A percentile compares a stretch with the other conserved stretches of the same genome.
Evolutionary conservation across 345 rosid genomes (phyloP).

Genomic region (Heritiera fomes): DNA sequence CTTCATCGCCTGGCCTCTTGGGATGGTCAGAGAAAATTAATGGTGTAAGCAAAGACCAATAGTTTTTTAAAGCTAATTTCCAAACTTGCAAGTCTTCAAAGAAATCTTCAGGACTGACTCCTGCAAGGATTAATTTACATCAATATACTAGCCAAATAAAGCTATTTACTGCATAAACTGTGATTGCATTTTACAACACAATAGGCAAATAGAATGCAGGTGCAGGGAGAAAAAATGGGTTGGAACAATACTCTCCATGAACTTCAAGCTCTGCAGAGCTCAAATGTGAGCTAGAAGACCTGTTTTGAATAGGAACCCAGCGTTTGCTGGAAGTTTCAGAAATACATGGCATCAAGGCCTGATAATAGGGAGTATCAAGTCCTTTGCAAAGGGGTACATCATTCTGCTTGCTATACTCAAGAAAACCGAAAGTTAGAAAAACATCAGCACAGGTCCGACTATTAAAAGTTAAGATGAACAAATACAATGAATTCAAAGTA

Average conservation of each 20-base stretch:
- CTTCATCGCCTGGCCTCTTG: slow-evolving; percentile 99
- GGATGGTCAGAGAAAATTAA: slow-evolving; percentile 98
- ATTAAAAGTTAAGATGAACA: slow-evolving; percentile 1
- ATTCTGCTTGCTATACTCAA: slow-evolving; percentile 46
- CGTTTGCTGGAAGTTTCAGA: slow-evolving; percentile 76
- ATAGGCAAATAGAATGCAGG: slow-evolving; percentile 9
- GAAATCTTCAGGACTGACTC: slow-evolving; percentile 74
- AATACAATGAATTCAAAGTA: slow-evolving; percentile 5
- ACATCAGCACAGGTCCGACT: background rate
- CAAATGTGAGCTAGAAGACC: slow-evolving; percentile 60
- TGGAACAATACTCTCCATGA: slow-evolving; percentile 76
- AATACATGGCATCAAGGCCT: slow-evolving; percentile 76
- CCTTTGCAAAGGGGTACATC: slow-evolving; percentile 70
- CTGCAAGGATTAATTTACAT: slow-evolving; percentile 46
- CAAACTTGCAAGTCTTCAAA: slow-evolving; percentile 64
- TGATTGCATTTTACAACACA: background rate
- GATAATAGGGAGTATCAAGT: slow-evolving; percentile 65
- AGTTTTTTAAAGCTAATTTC: slow-evolving; percentile 74
- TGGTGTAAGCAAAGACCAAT: slow-evolving; percentile 96
- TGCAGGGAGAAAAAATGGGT: background rate
- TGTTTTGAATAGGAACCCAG: slow-evolving; percentile 87
- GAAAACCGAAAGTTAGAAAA: slow-evolving; percentile 17
- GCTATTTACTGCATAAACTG: background rate
- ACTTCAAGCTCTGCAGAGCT: slow-evolving; percentile 62
- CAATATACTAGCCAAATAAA: slow-evolving; percentile 19